These are phyloP conservation scores for Wickerhamiella vanderwaltii DNA, from an alignment of 805 yeast species.

Conservation along the genomic window DNA sequence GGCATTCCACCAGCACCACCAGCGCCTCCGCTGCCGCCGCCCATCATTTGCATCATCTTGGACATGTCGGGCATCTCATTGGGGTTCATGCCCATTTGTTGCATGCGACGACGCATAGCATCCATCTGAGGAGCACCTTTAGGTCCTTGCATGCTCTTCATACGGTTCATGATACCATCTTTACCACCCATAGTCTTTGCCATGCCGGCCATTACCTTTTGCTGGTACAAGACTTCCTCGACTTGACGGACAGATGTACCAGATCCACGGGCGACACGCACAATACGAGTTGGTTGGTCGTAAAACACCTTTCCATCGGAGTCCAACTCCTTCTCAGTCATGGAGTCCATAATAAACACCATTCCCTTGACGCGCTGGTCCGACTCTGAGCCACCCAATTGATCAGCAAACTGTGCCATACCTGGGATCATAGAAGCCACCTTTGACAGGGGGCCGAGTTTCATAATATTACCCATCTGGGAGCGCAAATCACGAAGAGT, in stretches of 20 bases:
- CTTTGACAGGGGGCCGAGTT: slow-evolving; percentile 92
- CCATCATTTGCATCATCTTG: slow-evolving; percentile 22
- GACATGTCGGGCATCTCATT: slow-evolving; percentile 29
- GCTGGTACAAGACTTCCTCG: slow-evolving; percentile 83
- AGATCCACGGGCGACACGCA: slow-evolving; percentile 87
- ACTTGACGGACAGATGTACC: slow-evolving; percentile 89
- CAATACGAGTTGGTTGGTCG: slow-evolving; percentile 71
- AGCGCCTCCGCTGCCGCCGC: slow-evolving; percentile 35
- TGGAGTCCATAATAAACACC: slow-evolving; percentile 88
- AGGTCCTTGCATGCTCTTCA: slow-evolving; percentile 27
- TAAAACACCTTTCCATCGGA: slow-evolving; percentile 74
- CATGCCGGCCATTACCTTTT: slow-evolving; percentile 87
- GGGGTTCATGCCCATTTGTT: slow-evolving; percentile 35
- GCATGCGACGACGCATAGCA: slow-evolving; percentile 36
- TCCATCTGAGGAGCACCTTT: slow-evolving; percentile 33
- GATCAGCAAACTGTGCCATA: slow-evolving; percentile 68
- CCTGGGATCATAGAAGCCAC: slow-evolving; percentile 95
- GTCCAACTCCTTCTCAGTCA: slow-evolving; percentile 85
- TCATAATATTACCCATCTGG: slow-evolving; percentile 88
- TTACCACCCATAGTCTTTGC: slow-evolving; percentile 55
- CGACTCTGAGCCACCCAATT: slow-evolving; percentile 86
- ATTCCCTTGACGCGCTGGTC: slow-evolving; percentile 70
- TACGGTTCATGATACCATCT: slow-evolving; percentile 40
- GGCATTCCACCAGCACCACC: slow-evolving; percentile 48
- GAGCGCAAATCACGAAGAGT: slow-evolving; percentile 84